Conservation (phyloP, 2,329 filamentous ascomycete genomes). For the Lachnellula occidentalis region DNA sequence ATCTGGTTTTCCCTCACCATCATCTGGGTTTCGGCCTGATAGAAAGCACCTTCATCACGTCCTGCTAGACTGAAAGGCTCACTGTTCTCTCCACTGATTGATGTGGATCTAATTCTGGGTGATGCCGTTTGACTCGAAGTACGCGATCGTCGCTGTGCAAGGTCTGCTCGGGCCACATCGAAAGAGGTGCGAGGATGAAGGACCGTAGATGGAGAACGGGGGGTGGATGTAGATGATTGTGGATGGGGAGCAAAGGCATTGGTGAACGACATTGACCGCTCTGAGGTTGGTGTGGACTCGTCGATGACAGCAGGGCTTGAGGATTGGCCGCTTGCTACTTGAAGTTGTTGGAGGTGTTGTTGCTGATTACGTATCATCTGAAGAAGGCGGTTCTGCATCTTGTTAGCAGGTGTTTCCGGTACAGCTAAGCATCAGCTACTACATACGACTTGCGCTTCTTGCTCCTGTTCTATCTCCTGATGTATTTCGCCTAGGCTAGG, state of each 20-base stretch:
- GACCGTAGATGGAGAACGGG: slow-evolving; percentile 41
- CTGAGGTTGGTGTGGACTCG: slow-evolving; percentile 39
- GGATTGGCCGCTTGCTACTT: slow-evolving; percentile 36
- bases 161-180: slow-evolving; percentile 51
- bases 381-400: slow-evolving; percentile 62
- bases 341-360: slow-evolving; percentile 59
- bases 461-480: slow-evolving; percentile 73
- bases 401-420: slow-evolving; percentile 1
- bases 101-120: slow-evolving; percentile 32
- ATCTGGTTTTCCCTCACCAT: slow-evolving; percentile 77
- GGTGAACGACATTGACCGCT: slow-evolving; percentile 40
- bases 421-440: background rate
- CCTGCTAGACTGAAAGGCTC: slow-evolving; percentile 56
- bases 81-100: slow-evolving; percentile 52
- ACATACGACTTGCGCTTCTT: slow-evolving; percentile 69
- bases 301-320: slow-evolving; percentile 36
- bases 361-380: slow-evolving; percentile 74
- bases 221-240: slow-evolving; percentile 39
- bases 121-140: slow-evolving; percentile 51
- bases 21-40: slow-evolving; percentile 77
- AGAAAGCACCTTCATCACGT: slow-evolving; percentile 71
- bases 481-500: slow-evolving; percentile 73
- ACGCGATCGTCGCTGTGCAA: slow-evolving; percentile 48
- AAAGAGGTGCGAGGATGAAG: slow-evolving; percentile 51
- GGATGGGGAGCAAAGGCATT: slow-evolving; percentile 32